Base-by-base conservation (phyloP, 2,329 filamentous ascomycete genomes). In the Pseudonectria foliicola region DNA sequence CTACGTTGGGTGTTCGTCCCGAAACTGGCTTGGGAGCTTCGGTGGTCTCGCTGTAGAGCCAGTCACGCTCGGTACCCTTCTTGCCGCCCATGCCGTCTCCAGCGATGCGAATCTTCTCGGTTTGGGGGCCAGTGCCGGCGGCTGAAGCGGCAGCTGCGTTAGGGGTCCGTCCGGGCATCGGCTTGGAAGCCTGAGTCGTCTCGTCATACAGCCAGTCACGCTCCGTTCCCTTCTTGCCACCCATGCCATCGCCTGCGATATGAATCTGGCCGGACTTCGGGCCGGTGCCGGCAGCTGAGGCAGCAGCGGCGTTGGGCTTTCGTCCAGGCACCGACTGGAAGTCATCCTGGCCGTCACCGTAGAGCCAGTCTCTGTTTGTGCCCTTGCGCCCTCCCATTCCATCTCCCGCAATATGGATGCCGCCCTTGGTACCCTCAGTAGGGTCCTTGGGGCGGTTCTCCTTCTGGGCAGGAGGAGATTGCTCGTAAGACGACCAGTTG, bases 31-130 rank as follows among this genome's bases (percentile, higher is more conserved):
- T 40, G 16, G 35, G 27, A 4, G 32, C 13, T 5, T 37, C 35
- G 11, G 40, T 34, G 13, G 7, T 18, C 13, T 32, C 44, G 31
- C 57, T 58, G 42, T 74, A 72, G 6, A 74, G 62, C 77, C 77
- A 81, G 47, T 65, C 56, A 35, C 71, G 63, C 25, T 68, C 61
- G 29, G 66, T 62, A 29, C 67, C 71, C 54, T 67, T 74, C 45
- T 64, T 66, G 29, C 74, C 73, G 27, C 78, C 79, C 78, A 82
- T 82, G 39, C 80, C 80, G 44, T 80, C 73, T 16, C 77, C 76
- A 3, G 62, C 68, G 35, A 73, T 71, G 33, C 59, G 60, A 25
- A 67, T 65, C n/a, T n/a, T n/a, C n/a, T n/a, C n/a, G n/a, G n/a
- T n/a, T n/a, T n/a, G n/a, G n/a, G n/a, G n/a, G n/a, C n/a, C n/a